Conservation (phyloP, 176 grass and related monocot genomes). For the Rhipidocladum racemiflorum region DNA sequence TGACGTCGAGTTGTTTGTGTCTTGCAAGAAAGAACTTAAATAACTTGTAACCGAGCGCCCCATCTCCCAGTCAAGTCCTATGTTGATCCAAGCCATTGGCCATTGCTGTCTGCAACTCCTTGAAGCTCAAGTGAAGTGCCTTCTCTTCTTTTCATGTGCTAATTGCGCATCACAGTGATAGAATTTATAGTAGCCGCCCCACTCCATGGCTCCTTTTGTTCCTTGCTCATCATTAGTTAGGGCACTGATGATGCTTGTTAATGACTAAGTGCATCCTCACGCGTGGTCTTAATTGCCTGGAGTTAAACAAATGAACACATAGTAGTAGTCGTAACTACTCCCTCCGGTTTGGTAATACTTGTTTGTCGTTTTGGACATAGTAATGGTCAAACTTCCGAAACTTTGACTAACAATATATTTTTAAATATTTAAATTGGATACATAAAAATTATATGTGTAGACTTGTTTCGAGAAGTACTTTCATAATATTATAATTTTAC, state of each 20-base stretch:
- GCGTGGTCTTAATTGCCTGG: conserved; percentile 23
- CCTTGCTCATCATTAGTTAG: conserved; percentile 22
- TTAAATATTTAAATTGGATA: too few species aligned
- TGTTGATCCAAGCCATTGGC: conserved; percentile 21
- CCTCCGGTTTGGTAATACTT: too few species aligned
- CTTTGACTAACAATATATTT: too few species aligned
- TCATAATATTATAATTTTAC: too few species aligned
- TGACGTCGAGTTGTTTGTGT: conserved; percentile 27
- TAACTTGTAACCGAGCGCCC: background rate
- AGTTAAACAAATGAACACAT: conserved; percentile 34
- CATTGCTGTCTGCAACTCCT: conserved; percentile 1
- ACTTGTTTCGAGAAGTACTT: too few species aligned
- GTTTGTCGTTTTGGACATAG: too few species aligned
- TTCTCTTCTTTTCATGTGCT: conserved; percentile 48
- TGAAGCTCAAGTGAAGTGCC: background rate
- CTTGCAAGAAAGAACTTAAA: conserved; percentile 2
- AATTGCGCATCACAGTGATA: background rate
- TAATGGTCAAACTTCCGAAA: too few species aligned
- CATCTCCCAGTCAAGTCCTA: background rate
- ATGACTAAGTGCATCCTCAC: conserved; percentile 13
- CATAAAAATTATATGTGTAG: too few species aligned
- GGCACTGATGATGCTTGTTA: conserved; percentile 30
- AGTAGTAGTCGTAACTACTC: conserved; percentile 1
- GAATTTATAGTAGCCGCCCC: background rate
- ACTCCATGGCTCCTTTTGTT: conserved; percentile 27